Evolutionary conservation across 768 basidiomycete species (phyloP).

Genomic region (Lactarius vividus): DNA sequence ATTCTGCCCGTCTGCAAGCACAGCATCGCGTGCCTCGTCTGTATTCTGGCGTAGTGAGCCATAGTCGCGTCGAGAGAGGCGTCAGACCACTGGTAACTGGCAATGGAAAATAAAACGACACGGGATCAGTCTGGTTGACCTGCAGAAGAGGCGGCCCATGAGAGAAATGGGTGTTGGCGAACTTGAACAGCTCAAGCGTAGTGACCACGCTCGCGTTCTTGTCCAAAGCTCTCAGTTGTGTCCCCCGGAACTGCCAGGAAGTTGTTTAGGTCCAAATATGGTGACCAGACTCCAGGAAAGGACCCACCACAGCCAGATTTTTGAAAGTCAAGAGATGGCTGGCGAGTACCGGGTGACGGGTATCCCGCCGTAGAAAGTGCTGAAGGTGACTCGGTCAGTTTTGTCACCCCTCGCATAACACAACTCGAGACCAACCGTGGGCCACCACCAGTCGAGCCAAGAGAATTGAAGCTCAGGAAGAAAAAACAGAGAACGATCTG

Average conservation of each 20-base stretch:
- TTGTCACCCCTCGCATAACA: neutral
- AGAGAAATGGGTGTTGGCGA: conserved; percentile 1
- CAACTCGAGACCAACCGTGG: neutral
- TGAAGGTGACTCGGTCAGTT: neutral
- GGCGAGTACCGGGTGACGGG: conserved; percentile 4
- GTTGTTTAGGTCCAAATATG: neutral
- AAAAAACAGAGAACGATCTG: neutral
- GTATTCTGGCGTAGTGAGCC: conserved; percentile 31
- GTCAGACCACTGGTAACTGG: neutral
- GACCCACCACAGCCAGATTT: neutral
- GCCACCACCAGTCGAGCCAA: neutral
- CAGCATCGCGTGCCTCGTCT: neutral
- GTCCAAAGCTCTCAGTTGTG: neutral
- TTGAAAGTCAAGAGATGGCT: neutral
- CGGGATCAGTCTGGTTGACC: conserved; percentile 20
- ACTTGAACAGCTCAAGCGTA: conserved; percentile 3
- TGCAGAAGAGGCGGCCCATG: conserved; percentile 17
- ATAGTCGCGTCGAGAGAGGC: conserved; percentile 41
- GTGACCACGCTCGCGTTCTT: neutral
- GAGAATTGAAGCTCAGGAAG: neutral
- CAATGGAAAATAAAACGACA: conserved; percentile 1
- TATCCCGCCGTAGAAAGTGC: neutral
- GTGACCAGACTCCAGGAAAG: neutral
- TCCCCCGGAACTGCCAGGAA: conserved; percentile 13
- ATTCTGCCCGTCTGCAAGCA: conserved; percentile 28